These are phyloP conservation scores for Neophaeococcomyces aloes DNA, from an alignment of 2,329 filamentous ascomycete genomes.

Conservation along the genomic window DNA sequence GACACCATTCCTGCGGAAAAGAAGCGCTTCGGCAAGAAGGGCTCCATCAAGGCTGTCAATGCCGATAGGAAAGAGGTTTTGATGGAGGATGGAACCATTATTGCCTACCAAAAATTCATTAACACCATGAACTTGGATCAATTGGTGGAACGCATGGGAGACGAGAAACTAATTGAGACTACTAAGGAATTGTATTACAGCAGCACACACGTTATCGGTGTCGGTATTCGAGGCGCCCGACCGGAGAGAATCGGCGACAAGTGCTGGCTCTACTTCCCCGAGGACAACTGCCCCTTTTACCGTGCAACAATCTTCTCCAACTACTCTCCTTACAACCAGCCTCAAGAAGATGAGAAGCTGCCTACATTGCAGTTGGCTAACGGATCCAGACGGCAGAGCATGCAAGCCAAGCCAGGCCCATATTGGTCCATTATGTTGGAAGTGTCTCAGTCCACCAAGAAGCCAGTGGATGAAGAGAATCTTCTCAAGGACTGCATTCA, in stretches of 20 bases:
- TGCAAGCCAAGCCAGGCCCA: slow-evolving; percentile 69
- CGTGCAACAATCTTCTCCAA: slow-evolving; percentile 99
- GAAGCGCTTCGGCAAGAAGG: slow-evolving; percentile 76
- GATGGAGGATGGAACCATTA: slow-evolving; percentile 71
- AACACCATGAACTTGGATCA: slow-evolving; percentile 94
- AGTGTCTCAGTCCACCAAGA: slow-evolving; percentile 89
- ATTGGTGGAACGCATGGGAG: slow-evolving; percentile 75
- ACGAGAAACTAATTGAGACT: slow-evolving; percentile 69
- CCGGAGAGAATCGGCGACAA: slow-evolving; percentile 97
- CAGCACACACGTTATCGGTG: slow-evolving; percentile 91
- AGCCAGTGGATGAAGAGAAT: slow-evolving; percentile 79
- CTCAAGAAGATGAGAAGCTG: slow-evolving; percentile 68
- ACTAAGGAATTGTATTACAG: slow-evolving; percentile 94
- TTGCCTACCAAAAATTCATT: slow-evolving; percentile 86
- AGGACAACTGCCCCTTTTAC: slow-evolving; percentile 98
- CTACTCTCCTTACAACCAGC: slow-evolving; percentile 98
- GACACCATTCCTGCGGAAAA: slow-evolving; percentile 81
- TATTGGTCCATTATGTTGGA: slow-evolving; percentile 99
- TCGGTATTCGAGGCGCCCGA: slow-evolving; percentile 81
- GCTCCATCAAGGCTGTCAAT: slow-evolving; percentile 76
- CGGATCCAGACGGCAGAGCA: slow-evolving; percentile 66
- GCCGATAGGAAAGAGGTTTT: slow-evolving; percentile 73
- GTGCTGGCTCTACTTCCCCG: slow-evolving; percentile 99
- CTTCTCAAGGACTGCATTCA: slow-evolving; percentile 85
- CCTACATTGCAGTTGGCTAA: slow-evolving; percentile 76